A percentile compares a stretch with the other conserved stretches of the same genome.
These are phyloP conservation scores for Gamarada debralockiae DNA, from an alignment of 495 filamentous ascomycete species.

Conservation along the genomic window DNA sequence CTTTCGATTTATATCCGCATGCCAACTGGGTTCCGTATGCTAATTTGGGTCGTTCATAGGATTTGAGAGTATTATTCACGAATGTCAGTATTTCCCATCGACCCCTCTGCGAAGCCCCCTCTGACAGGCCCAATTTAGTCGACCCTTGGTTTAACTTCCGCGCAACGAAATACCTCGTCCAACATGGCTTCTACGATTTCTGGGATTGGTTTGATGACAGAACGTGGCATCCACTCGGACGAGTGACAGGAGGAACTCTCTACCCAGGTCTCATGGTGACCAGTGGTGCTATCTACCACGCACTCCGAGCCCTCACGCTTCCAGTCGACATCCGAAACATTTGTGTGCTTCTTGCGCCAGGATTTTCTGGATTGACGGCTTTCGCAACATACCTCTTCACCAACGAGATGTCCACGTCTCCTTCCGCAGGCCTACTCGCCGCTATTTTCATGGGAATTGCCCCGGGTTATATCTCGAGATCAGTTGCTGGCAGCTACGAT, in stretches of 20 bases:
- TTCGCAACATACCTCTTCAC: slow-evolving; percentile 94
- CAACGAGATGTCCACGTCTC: slow-evolving; percentile 88
- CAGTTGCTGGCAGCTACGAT: slow-evolving; percentile 97
- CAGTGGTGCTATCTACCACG: slow-evolving; percentile 93
- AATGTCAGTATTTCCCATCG: slow-evolving; percentile 68
- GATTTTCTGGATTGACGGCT: slow-evolving; percentile 92
- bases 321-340: slow-evolving; percentile 99
- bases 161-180: slow-evolving; percentile 94
- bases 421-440: slow-evolving; percentile 91
- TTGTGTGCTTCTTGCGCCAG: slow-evolving; percentile 94
- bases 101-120: background rate
- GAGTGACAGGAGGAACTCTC: slow-evolving; percentile 96
- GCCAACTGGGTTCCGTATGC: background rate
- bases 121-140: slow-evolving; percentile 49
- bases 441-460: slow-evolving; percentile 97
- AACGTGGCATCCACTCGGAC: slow-evolving; percentile 99
- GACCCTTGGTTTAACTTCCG: slow-evolving; percentile 99
- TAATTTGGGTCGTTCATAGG: slow-evolving; percentile 43
- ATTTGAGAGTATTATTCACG: slow-evolving; percentile 99
- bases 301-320: slow-evolving; percentile 84
- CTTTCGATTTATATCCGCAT: background rate
- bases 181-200: slow-evolving; percentile 97
- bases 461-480: slow-evolving; percentile 95
- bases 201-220: slow-evolving; percentile 99
- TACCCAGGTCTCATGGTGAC: slow-evolving; percentile 99